phyloP scores from a whole-genome alignment of 345 rosid genomes.

The Sisymbrium irio region DNA sequence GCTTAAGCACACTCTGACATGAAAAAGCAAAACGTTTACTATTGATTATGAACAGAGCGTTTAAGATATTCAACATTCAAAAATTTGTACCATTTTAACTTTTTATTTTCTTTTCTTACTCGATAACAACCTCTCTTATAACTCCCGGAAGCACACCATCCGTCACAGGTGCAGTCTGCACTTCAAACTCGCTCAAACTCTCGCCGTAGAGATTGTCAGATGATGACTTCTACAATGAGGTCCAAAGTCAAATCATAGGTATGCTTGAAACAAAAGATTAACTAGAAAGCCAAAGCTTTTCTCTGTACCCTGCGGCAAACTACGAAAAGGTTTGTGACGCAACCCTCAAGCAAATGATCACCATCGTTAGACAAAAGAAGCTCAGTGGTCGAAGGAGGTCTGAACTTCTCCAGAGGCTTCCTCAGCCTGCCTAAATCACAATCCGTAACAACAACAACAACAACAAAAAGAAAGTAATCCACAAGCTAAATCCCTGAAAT shows the following conservation, averaged over 20 bases:
- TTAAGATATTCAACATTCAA: background rate
- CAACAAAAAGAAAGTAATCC: background rate
- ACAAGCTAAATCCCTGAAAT: background rate
- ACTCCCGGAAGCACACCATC: slow-evolving; percentile 90
- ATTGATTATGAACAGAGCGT: background rate
- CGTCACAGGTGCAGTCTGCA: slow-evolving; percentile 73
- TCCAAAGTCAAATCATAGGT: background rate
- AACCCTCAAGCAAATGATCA: slow-evolving; percentile 79
- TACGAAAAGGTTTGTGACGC: slow-evolving; percentile 66
- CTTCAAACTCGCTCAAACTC: slow-evolving; percentile 46
- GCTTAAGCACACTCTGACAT: slow-evolving; percentile 49
- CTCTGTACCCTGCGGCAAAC: slow-evolving; percentile 59
- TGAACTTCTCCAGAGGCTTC: slow-evolving; percentile 74
- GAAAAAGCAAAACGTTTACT: background rate
- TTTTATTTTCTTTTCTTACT: slow-evolving; percentile 40
- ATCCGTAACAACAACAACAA: background rate
- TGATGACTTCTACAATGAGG: slow-evolving; percentile 19
- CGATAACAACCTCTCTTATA: slow-evolving; percentile 76
- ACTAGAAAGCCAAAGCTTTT: background rate
- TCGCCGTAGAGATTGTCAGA: slow-evolving; percentile 14
- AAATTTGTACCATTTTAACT: background rate
- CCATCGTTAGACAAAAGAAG: slow-evolving; percentile 84
- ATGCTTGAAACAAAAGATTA: background rate
- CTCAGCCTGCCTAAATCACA: slow-evolving; percentile 51
- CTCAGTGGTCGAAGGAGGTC: slow-evolving; percentile 70